Percentiles rank a stretch among this genome's conserved stretches.
phyloP scores from a whole-genome alignment of 495 filamentous ascomycete species.

The Parmelia sp. region DNA sequence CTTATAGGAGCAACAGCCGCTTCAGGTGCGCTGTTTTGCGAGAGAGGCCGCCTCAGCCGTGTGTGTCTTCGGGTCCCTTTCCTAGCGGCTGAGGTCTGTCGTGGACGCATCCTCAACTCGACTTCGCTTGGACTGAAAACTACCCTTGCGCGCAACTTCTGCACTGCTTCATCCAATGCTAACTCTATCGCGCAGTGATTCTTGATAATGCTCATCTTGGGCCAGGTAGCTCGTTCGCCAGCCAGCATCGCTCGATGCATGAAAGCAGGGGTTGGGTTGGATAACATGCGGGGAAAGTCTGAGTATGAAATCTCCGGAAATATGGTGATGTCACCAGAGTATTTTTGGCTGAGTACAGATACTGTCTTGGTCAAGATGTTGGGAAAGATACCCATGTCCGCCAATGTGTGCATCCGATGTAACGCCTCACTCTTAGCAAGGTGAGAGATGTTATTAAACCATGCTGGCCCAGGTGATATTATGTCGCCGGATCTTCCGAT shows the following conservation, averaged over 20 bases:
- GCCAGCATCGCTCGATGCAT: slow-evolving; percentile 68
- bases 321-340: slow-evolving; percentile 94
- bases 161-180: slow-evolving; percentile 76
- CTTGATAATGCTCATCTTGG: slow-evolving; percentile 70
- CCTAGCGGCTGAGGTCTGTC: slow-evolving; percentile 1
- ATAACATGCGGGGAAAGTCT: slow-evolving; percentile 70
- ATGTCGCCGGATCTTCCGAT: slow-evolving; percentile 36
- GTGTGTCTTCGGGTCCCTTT: slow-evolving; percentile 15
- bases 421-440: slow-evolving; percentile 76
- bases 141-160: slow-evolving; percentile 64
- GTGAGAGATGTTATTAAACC: slow-evolving; percentile 62
- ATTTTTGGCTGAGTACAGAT: slow-evolving; percentile 80
- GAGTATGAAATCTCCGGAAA: slow-evolving; percentile 69
- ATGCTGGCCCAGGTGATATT: slow-evolving; percentile 38
- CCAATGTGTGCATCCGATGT: slow-evolving; percentile 72
- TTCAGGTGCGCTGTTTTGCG: slow-evolving; percentile 23
- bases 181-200: slow-evolving; percentile 84
- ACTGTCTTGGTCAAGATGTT: slow-evolving; percentile 71
- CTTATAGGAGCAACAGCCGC: slow-evolving; percentile 10
- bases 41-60: slow-evolving; percentile 18
- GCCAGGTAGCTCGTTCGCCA: slow-evolving; percentile 87
- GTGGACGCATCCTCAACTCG: slow-evolving; percentile 39
- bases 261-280: slow-evolving; percentile 85
- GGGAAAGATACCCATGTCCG: slow-evolving; percentile 78
- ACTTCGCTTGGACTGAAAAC: slow-evolving; percentile 73